phyloP scores from a whole-genome alignment of 2,329 filamentous ascomycete genomes.

The Conoideocrella luteorostrata region DNA sequence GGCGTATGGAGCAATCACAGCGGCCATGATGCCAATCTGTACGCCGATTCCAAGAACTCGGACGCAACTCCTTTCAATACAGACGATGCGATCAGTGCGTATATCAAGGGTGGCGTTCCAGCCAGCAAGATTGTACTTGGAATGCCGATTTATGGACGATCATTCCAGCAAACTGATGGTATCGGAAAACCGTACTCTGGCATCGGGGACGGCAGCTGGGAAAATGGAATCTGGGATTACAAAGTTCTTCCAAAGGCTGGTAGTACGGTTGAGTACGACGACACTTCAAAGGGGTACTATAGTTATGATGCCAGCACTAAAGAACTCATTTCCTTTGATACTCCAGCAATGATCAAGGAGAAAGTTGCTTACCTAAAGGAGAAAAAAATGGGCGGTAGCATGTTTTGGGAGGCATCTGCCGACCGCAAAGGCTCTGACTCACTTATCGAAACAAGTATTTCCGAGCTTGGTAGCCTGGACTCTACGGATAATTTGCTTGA shows the following conservation, averaged over 20 bases:
- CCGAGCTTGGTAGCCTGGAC: slow-evolving; percentile 48
- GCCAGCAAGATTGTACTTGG: slow-evolving; percentile 65
- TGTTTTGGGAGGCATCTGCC: slow-evolving; percentile 79
- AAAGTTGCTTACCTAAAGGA: slow-evolving; percentile 60
- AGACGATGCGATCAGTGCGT: slow-evolving; percentile 51
- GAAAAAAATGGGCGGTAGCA: slow-evolving; percentile 61
- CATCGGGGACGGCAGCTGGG: slow-evolving; percentile 48
- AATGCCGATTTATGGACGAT: slow-evolving; percentile 71
- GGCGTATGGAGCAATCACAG: slow-evolving; percentile 56
- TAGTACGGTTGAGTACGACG: slow-evolving; percentile 50
- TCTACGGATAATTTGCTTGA: slow-evolving; percentile 11
- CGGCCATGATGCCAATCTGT: slow-evolving; percentile 67
- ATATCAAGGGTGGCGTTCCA: slow-evolving; percentile 46
- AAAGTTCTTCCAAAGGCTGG: slow-evolving; percentile 60
- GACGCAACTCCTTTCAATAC: slow-evolving; percentile 62
- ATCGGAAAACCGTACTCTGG: slow-evolving; percentile 58
- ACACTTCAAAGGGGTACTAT: slow-evolving; percentile 55
- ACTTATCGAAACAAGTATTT: too few relatives aligned
- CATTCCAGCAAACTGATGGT: slow-evolving; percentile 62
- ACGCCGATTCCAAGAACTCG: slow-evolving; percentile 42
- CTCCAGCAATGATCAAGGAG: slow-evolving; percentile 44
- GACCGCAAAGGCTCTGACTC: slow-evolving; percentile 47
- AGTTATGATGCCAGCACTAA: slow-evolving; percentile 55
- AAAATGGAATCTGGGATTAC: slow-evolving; percentile 63
- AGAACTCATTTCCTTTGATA: slow-evolving; percentile 67